A percentile compares a stretch with the other conserved stretches of the same genome.
Evolutionary conservation across 2,329 filamentous ascomycete genomes (phyloP).

Genomic region (Penicillium psychrosexuale): DNA sequence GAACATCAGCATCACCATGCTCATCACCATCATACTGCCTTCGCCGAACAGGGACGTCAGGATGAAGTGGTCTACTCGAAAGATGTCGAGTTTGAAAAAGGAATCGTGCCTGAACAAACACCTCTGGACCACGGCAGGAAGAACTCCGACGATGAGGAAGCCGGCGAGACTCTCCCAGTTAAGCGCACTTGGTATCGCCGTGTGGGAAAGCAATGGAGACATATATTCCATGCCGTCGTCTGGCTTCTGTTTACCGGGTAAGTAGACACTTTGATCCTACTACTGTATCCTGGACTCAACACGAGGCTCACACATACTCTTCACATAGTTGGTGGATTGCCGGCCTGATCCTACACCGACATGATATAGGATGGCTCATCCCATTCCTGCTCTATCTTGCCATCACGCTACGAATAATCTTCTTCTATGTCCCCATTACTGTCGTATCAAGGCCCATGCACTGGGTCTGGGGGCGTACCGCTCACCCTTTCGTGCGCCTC

Average conservation of each 20-base stretch:
- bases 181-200: slow-evolving; percentile 30
- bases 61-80: slow-evolving; percentile 52
- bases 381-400: slow-evolving; percentile 78
- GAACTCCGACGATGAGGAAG: slow-evolving; percentile 40
- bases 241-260: slow-evolving; percentile 55
- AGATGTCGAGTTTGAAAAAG: slow-evolving; percentile 42
- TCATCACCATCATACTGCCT: slow-evolving; percentile 39
- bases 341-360: slow-evolving; percentile 66
- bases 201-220: slow-evolving; percentile 27
- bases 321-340: slow-evolving; percentile 69
- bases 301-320: slow-evolving; percentile 14
- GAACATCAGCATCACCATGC: slow-evolving; percentile 40
- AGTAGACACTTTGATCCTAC: slow-evolving; percentile 22
- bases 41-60: slow-evolving; percentile 35
- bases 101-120: slow-evolving; percentile 31
- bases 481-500: slow-evolving; percentile 54
- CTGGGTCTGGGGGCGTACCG: slow-evolving; percentile 65
- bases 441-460: slow-evolving; percentile 65
- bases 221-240: slow-evolving; percentile 47
- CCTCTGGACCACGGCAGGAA: slow-evolving; percentile 41
- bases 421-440: slow-evolving; percentile 67
- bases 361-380: slow-evolving; percentile 75
- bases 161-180: slow-evolving; percentile 31
- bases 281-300: neutral
- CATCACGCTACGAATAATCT: slow-evolving; percentile 70